These are phyloP conservation scores for Annulohypoxylon nitens DNA, from an alignment of 495 filamentous ascomycete genomes.

Conservation along the genomic window DNA sequence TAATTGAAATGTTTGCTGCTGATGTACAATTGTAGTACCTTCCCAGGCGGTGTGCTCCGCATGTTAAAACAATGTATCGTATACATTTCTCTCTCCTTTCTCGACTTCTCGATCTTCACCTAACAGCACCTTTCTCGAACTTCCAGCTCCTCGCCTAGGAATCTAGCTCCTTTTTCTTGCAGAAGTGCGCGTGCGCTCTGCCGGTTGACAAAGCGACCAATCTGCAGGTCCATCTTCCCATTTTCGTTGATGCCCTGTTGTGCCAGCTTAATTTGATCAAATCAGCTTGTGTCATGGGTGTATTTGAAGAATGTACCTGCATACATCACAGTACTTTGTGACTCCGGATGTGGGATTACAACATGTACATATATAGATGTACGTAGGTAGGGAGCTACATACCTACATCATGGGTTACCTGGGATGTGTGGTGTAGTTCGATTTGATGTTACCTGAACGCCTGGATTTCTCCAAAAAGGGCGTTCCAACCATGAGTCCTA, in stretches of 20 bases:
- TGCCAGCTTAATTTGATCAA: conserved; percentile 28
- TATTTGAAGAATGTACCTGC: conserved; percentile 37
- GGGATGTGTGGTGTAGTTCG: conserved; percentile 11
- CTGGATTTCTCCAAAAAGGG: conserved; percentile 1
- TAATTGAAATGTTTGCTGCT: conserved; percentile 13
- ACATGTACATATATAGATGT: neutral
- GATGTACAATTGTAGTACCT: conserved; percentile 15
- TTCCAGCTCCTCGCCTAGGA: neutral
- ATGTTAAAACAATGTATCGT: conserved; percentile 4
- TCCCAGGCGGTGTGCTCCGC: conserved; percentile 14
- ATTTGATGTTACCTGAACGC: conserved; percentile 21
- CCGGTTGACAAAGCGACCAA: conserved; percentile 24
- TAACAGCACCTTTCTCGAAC: neutral
- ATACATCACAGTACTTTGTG: conserved; percentile 29
- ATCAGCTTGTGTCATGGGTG: conserved; percentile 36
- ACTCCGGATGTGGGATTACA: conserved; percentile 9
- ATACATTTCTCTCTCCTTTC: conserved; percentile 15
- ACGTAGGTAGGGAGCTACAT: neutral
- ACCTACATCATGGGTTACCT: no score
- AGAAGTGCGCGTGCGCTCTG: conserved; percentile 34
- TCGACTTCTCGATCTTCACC: conserved; percentile 2
- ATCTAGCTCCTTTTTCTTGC: conserved; percentile 44
- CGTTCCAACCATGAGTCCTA: neutral
- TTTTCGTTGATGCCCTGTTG: conserved; percentile 40
- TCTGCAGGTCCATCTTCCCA: conserved; percentile 39